A percentile compares a stretch with the other conserved stretches of the same genome.
These are phyloP conservation scores for Dovyalis caffra DNA, from an alignment of 345 rosid genomes.

Conservation along the genomic window DNA sequence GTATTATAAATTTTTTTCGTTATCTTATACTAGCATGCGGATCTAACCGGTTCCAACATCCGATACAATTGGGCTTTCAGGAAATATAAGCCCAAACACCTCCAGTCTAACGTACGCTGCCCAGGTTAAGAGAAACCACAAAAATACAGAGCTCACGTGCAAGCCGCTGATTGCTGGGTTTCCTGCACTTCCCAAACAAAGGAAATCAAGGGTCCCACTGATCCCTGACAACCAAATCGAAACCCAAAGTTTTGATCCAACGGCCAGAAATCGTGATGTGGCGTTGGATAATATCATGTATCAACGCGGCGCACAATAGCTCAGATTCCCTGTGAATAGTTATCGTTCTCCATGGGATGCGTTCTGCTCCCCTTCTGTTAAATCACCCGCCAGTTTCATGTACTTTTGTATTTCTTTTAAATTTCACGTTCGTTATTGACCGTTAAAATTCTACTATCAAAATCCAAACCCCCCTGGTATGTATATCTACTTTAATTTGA, in stretches of 20 bases:
- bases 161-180: neutral
- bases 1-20: too few species aligned
- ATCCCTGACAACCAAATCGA: neutral
- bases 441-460: conserved; percentile 10
- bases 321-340: conserved; percentile 12
- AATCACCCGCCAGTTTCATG: conserved; percentile 31
- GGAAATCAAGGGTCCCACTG: neutral
- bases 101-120: neutral
- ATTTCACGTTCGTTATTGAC: conserved; percentile 25
- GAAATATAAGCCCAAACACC: neutral
- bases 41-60: neutral
- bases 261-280: conserved; percentile 7
- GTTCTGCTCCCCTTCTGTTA: conserved; percentile 32
- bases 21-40: too few species aligned
- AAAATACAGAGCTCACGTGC: neutral
- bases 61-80: too few species aligned
- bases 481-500: neutral
- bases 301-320: conserved; percentile 31
- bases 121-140: neutral
- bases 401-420: neutral
- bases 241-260: conserved; percentile 16
- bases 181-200: too few species aligned
- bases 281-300: conserved; percentile 20
- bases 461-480: neutral
- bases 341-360: conserved; percentile 32